Percentiles rank a stretch among this genome's conserved stretches.
Evolutionary conservation across 2,329 filamentous ascomycete genomes (phyloP).

Genomic region (Sporothrix luriei): DNA sequence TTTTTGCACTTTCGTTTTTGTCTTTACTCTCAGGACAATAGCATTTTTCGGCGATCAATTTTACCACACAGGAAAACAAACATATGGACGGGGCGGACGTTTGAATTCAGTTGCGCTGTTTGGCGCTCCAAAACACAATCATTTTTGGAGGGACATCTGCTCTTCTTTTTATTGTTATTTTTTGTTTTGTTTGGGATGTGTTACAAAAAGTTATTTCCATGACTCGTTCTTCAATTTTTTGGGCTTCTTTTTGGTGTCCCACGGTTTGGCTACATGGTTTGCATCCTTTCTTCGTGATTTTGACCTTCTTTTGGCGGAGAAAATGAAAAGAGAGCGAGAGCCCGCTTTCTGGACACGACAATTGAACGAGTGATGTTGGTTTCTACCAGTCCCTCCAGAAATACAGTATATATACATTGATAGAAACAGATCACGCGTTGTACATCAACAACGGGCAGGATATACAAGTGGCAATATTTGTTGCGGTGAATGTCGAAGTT

Average conservation of each 20-base stretch:
- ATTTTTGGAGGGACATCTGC: conserved; percentile 2
- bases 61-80: conserved; percentile 20
- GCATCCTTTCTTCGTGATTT: background rate
- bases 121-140: background rate
- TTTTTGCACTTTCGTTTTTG: background rate
- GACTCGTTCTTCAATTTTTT: background rate
- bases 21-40: background rate
- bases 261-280: conserved; percentile 1
- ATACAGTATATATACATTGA: background rate
- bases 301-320: background rate
- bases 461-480: background rate
- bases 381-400: background rate
- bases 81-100: conserved; percentile 4
- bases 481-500: background rate
- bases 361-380: conserved; percentile 4
- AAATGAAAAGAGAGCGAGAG: background rate
- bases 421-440: background rate
- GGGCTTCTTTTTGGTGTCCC: background rate
- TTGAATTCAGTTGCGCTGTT: background rate
- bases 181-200: background rate
- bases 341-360: background rate
- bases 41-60: conserved; percentile 17
- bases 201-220: conserved; percentile 9
- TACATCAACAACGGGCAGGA: background rate
- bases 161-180: too few relatives aligned